Conservation (phyloP, 179 eudicot genomes). For the Nepenthes alata region DNA sequence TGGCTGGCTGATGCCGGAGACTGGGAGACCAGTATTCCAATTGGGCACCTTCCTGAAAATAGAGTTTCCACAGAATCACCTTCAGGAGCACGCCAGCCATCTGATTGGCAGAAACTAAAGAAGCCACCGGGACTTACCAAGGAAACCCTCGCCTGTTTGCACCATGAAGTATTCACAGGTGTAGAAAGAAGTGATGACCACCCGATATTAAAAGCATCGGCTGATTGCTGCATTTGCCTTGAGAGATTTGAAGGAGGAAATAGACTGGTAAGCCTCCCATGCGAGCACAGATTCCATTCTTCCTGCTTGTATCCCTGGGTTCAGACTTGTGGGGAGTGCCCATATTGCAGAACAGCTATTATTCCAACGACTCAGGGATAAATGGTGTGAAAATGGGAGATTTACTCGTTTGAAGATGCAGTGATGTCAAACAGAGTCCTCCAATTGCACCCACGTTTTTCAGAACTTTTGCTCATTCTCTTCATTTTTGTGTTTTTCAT, state of each 20-base stretch:
- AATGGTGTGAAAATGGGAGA: too few relatives aligned
- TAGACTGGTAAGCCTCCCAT: constrained; percentile 37
- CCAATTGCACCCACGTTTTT: too few relatives aligned
- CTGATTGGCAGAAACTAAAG: constrained; percentile 15
- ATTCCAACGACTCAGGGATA: constrained; percentile 7
- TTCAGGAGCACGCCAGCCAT: constrained; percentile 3
- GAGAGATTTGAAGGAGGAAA: constrained; percentile 57
- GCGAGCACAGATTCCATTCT: constrained; percentile 54
- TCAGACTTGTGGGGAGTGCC: constrained; percentile 58
- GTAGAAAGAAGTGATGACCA: constrained; percentile 7
- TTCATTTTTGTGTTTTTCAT: too few relatives aligned
- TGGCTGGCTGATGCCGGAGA: constrained; percentile 28
- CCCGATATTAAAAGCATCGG: constrained; percentile 13
- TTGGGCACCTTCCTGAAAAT: constrained; percentile 13
- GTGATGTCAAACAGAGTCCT: too few relatives aligned
- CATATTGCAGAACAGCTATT: constrained; percentile 44
- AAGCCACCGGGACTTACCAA: constrained; percentile 41
- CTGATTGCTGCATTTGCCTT: constrained; percentile 67
- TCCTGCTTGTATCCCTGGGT: constrained; percentile 68
- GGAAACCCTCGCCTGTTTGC: constrained; percentile 31
- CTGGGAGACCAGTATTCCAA: constrained; percentile 30
- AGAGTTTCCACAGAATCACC: constrained; percentile 4
- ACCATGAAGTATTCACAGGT: constrained; percentile 26
- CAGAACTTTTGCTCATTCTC: too few relatives aligned
- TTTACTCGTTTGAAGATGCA: too few relatives aligned